A percentile compares a stretch with the other conserved stretches of the same genome.
phyloP scores from a whole-genome alignment of 257 asterid species.

The Przewalskia tangutica region DNA sequence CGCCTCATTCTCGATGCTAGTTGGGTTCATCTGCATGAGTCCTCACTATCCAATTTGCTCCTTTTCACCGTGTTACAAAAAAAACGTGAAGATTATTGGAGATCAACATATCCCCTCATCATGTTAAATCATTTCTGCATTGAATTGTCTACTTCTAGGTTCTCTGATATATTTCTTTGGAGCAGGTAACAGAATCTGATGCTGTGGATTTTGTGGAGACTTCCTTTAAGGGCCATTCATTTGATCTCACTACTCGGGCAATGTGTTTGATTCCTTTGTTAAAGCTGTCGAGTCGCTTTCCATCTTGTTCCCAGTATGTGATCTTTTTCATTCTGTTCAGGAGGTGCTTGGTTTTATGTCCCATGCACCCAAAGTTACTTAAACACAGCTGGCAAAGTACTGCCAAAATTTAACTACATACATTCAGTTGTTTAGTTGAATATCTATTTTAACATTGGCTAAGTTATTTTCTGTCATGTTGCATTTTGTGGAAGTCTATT shows the following conservation, averaged over 20 bases:
- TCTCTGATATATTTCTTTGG: constrained; percentile 16
- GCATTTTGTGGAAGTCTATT: not conserved
- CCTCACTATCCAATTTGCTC: not conserved
- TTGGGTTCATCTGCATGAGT: not conserved
- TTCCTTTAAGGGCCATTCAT: constrained; percentile 52
- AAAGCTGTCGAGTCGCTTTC: constrained; percentile 85
- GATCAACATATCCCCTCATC: not conserved
- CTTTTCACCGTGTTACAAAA: not conserved
- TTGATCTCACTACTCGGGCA: constrained; percentile 72
- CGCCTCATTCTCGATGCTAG: not conserved
- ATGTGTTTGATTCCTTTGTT: constrained; percentile 86
- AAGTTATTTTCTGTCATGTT: not conserved
- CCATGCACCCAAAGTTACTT: no score
- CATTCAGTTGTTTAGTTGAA: not conserved
- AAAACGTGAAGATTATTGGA: not conserved
- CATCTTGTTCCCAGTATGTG: constrained; percentile 88
- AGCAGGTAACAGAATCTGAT: constrained; percentile 88
- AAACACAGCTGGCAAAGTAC: no score
- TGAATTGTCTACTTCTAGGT: constrained; percentile 5
- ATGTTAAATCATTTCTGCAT: constrained; percentile 2
- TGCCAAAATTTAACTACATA: no score
- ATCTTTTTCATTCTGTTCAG: not conserved
- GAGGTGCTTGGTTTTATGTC: no score
- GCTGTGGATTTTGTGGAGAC: constrained; percentile 81
- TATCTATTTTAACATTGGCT: no score